Evolutionary conservation across 257 asterid species (phyloP), one percentile per base, ranked within the genome.

Genomic region (Ilex aquifolium): DNA sequence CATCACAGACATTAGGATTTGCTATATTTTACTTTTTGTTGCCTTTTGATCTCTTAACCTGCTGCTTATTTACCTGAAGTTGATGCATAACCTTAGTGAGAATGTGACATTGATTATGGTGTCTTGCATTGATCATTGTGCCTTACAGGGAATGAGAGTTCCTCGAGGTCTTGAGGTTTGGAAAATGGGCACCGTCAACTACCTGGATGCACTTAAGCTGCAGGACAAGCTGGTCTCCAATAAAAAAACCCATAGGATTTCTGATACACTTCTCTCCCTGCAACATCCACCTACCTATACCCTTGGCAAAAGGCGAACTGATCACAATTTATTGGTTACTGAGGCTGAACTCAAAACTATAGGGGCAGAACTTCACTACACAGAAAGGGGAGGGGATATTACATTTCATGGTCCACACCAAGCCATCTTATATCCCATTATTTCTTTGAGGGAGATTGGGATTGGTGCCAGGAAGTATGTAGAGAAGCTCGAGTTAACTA

Each of bases 211-310:
- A 53, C 90, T 84, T 30, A 80, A 77, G 85, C 69, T 84, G 74
- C 93, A 87, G 72, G 86, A 82, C 53, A 81, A 70, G 66, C 69
- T 87, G 3, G 65, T 76, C 58, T 61, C 84, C 2, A 77, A 85
- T 59, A 77, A 89, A 65, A 84, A 79, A 79, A 31, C 80, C 14
- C 76, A 70, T 42, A 72, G 74, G 67, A 81, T 82, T 15, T 63
- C 68, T 2, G 87, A 82, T 53, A 72, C 82, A 51, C 61, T 87
- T 7, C 70, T 89, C 31, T 82, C 91, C 51, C 73, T 84, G 11
- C 95, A 86, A 60, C 91, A 88, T 65, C 91, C 95, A 13, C 96
- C 87, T 1, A 88, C 93, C 2, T 86, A 88, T 64, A 89, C 91
- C 21, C 89, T 82, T 36, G 92, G 90, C 48, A 87, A 87, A 76